Evolutionary conservation across 139 green algal genomes (phyloP), one percentile per base, ranked within the genome.

Genomic region (Chlamydomonas incerta): DNA sequence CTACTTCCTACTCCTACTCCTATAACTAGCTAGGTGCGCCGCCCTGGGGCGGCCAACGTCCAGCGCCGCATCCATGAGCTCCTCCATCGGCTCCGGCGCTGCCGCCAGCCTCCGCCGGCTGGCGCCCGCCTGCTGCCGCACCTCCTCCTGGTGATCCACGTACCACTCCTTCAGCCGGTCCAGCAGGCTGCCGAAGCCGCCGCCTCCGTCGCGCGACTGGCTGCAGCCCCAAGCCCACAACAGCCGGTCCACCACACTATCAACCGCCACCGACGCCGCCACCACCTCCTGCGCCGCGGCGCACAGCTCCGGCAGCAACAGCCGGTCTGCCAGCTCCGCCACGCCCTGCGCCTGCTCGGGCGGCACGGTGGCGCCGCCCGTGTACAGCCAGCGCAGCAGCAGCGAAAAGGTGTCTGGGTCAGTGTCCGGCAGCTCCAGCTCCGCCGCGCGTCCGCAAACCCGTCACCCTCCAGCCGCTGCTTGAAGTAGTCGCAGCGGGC

Each of bases 231-330:
- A 29, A 8, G 65, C 65, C 65, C 65, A 70, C 65, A 70, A n/a
- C 65, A 70, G 29, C 5, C 35, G n/a, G 14, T 21, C n/a, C n/a
- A 70, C n/a, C 1, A 70, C n/a, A 11, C n/a, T 41, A 0, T 1
- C 65, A 1, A n/a, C 13, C 1, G 1, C 17, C 65, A 70, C n/a
- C 5, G 9, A 2, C 6, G n/a, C 13, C 5, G 1, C n/a, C 65
- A 70, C n/a, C n/a, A 13, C 14, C n/a, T 35, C n/a, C 29, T 21
- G 13, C 20, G n/a, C 65, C 65, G 26, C 26, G 5, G 41, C n/a
- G 65, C 29, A 41, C 65, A 70, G 65, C 65, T 37, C 65, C 65
- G 65, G 65, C 65, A 70, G 65, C 65, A 41, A n/a, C n/a, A 70
- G 65, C n/a, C 65, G 65, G 65, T 70, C 65, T 8, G 65, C 23